These are phyloP conservation scores for Rhizomucor miehei DNA, from an alignment of 371 early-diverging fungal genomes.

Conservation along the genomic window DNA sequence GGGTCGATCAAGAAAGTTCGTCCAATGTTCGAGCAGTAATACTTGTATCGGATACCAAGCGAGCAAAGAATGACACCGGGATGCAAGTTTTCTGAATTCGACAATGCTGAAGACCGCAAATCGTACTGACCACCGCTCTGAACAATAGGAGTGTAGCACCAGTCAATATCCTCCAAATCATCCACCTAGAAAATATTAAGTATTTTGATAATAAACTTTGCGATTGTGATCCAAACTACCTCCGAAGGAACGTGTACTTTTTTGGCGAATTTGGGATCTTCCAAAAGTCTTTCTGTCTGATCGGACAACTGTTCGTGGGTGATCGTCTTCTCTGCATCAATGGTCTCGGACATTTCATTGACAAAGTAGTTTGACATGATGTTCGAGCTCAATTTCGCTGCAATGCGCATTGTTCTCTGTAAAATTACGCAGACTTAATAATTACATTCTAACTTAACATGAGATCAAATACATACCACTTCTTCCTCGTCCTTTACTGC, in stretches of 20 bases:
- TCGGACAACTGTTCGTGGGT: constrained; percentile 88
- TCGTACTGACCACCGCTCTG: constrained; percentile 96
- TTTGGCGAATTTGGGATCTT: constrained; percentile 65
- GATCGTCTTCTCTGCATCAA: constrained; percentile 87
- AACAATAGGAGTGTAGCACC: constrained; percentile 95
- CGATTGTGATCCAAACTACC: constrained; percentile 31
- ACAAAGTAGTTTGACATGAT: constrained; percentile 87
- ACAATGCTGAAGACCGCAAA: constrained; percentile 78
- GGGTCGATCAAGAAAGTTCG: constrained; percentile 94
- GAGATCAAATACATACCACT: constrained; percentile 47
- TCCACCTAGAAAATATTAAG: constrained; percentile 15
- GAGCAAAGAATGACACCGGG: constrained; percentile 91
- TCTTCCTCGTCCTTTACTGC: constrained; percentile 91
- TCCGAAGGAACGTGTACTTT: constrained; percentile 69
- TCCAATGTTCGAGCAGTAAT: constrained; percentile 91
- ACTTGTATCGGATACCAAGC: constrained; percentile 89
- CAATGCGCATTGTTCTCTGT: constrained; percentile 70
- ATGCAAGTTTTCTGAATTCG: constrained; percentile 70
- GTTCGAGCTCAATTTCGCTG: constrained; percentile 69
- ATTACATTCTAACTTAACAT: not conserved
- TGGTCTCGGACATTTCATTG: constrained; percentile 76
- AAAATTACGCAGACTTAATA: not conserved
- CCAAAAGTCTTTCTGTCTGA: constrained; percentile 67
- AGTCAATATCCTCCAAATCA: constrained; percentile 65
- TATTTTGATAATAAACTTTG: not conserved